A percentile compares a stretch with the other conserved stretches of the same genome.
Conservation (phyloP, 2,329 filamentous ascomycete genomes). For the Alternaria novae-zelandiae region DNA sequence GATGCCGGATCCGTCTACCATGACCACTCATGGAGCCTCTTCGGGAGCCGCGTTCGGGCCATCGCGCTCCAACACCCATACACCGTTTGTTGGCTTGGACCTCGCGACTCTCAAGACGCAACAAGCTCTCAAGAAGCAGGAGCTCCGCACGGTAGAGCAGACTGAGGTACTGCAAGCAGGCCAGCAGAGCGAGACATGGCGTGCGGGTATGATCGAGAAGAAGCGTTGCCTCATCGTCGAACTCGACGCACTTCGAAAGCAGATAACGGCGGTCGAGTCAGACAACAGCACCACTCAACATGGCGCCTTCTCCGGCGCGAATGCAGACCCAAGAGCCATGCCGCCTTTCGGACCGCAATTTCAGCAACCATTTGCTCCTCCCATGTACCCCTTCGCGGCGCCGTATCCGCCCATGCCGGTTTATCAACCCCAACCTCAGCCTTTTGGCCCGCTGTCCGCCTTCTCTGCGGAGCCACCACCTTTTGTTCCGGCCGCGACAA, state of each 20-base stretch:
- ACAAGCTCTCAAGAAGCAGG: conserved; percentile 40
- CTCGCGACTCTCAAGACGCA: conserved; percentile 35
- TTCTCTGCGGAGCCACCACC: conserved; percentile 28
- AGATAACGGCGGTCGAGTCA: conserved; percentile 37
- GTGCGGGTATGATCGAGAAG: conserved; percentile 42
- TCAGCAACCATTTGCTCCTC: conserved; percentile 31
- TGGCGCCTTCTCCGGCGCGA: conserved; percentile 14
- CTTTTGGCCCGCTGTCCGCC: conserved; percentile 26
- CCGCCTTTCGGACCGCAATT: conserved; percentile 32
- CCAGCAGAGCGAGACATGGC: conserved; percentile 42
- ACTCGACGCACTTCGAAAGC: conserved; percentile 45
- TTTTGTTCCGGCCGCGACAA: conserved; percentile 25
- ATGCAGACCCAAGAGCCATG: conserved; percentile 12
- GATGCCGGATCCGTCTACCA: conserved; percentile 8
- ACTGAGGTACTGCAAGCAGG: conserved; percentile 44
- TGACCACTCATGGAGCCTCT: conserved; percentile 19
- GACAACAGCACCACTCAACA: conserved; percentile 16
- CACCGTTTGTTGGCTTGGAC: conserved; percentile 32
- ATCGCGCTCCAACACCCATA: conserved; percentile 25
- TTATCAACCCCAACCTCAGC: conserved; percentile 27
- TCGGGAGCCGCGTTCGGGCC: conserved; percentile 17
- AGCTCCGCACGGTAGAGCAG: conserved; percentile 46
- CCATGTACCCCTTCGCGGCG: conserved; percentile 32
- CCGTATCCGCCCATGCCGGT: conserved; percentile 37
- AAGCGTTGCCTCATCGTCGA: conserved; percentile 46